Evolutionary conservation across 768 basidiomycete species (phyloP).

Genomic region (Strobilomyces dryophilus): DNA sequence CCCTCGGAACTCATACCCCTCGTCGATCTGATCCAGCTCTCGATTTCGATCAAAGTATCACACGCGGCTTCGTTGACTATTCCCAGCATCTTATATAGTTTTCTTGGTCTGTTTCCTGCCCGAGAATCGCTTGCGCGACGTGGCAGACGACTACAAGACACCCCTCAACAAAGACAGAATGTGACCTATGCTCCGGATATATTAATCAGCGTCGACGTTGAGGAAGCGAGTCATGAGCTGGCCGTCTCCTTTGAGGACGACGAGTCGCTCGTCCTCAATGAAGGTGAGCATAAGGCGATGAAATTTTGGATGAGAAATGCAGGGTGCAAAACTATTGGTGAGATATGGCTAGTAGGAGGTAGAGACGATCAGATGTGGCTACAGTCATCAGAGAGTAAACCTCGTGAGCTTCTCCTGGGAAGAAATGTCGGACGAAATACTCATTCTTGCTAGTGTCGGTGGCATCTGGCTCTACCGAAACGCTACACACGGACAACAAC

Average conservation of each 20-base stretch:
- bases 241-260: slow-evolving; percentile 53
- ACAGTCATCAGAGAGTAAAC: slow-evolving; percentile 19
- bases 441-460: slow-evolving; percentile 15
- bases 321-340: slow-evolving; percentile 55
- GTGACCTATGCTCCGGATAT: slow-evolving; percentile 72
- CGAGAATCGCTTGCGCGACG: slow-evolving; percentile 62
- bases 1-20: not conserved
- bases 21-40: slow-evolving; percentile 40
- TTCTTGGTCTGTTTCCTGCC: slow-evolving; percentile 67
- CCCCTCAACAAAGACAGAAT: slow-evolving; percentile 61
- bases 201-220: slow-evolving; percentile 56
- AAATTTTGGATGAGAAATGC: slow-evolving; percentile 61
- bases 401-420: slow-evolving; percentile 13
- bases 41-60: slow-evolving; percentile 55
- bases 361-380: slow-evolving; percentile 64
- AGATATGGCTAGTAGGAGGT: slow-evolving; percentile 68
- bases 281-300: slow-evolving; percentile 64
- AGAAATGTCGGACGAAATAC: not conserved
- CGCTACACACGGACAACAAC: slow-evolving; percentile 49
- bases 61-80: slow-evolving; percentile 52
- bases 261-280: slow-evolving; percentile 46
- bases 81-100: slow-evolving; percentile 58
- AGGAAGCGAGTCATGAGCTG: slow-evolving; percentile 62
- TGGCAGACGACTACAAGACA: slow-evolving; percentile 76
- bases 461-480: slow-evolving; percentile 29